Base-by-base conservation (phyloP, 306 rosid genomes). In the Begonia masoniana region DNA sequence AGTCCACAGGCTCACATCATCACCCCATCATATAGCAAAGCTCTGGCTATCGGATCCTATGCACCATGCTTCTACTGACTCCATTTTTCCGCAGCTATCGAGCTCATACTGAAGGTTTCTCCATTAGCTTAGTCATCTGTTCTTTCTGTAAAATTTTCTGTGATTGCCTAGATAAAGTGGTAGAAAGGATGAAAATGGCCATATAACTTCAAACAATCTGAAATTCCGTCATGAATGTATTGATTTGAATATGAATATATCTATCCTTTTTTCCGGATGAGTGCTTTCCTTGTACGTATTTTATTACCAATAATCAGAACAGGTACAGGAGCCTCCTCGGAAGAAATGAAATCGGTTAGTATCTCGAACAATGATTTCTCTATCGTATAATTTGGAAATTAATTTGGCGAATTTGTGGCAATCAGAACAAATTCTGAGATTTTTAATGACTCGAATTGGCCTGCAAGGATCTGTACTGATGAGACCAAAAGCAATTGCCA, bases 1-100 rank as follows among this genome's bases (percentile, higher is more conserved):
- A 84, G 67, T 91, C 66, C 96, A 91, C 70, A 70, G 99, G n/a
- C 68, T 50, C 49, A 91, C 96, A 62, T 56, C 96, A 0, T 85
- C 96, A 1, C 82, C 73, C 78, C 56, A 68, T 66, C 78, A 77
- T 54, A 43, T 91, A 17, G 88, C 96, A 47, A 64, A 72, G 56
- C 88, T 77, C 35, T 86, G 96, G 99, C 62, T 69, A 47, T 67
- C 6, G 12, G 99, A 91, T 54, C 78, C 88, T 3, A 68, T 73
- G 86, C 81, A 78, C 70, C 66, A 62, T 65, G 77, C 71, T 41
- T 85, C 57, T 65, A 51, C 79, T 59, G 97, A 91, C 75, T 73
- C 92, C 66, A 74, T 91, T 60, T 78, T 85, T 63, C 96, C 95
- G 10, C 56, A 50, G 52, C 50, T 78, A 45, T 60, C 73, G 65